A percentile compares a stretch with the other conserved stretches of the same genome.
Evolutionary conservation across 2,329 filamentous ascomycete species (phyloP).

Genomic region (Cladophialophora exuberans): DNA sequence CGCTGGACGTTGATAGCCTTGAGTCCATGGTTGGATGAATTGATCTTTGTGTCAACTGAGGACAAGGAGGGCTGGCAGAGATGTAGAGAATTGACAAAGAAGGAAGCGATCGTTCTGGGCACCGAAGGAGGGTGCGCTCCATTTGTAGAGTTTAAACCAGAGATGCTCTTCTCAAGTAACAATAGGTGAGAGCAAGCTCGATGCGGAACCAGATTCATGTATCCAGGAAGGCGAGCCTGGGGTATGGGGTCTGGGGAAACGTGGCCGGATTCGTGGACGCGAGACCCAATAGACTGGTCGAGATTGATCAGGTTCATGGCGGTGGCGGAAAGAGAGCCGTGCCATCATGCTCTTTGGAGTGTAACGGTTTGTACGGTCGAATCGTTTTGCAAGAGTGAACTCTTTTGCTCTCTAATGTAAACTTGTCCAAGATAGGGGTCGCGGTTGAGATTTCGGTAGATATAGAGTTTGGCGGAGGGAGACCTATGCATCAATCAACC

Average conservation of each 20-base stretch:
- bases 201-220: background rate
- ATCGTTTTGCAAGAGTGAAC: background rate
- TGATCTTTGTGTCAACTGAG: background rate
- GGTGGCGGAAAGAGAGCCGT: slow-evolving; percentile 14
- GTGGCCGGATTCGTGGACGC: background rate
- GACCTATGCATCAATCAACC: no score
- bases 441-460: background rate
- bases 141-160: background rate
- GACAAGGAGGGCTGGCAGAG: background rate
- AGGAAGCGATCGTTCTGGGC: background rate
- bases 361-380: background rate
- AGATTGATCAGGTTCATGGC: background rate
- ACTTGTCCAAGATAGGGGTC: background rate
- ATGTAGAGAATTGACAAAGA: background rate
- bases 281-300: background rate
- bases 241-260: background rate
- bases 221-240: background rate
- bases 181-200: background rate
- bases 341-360: background rate
- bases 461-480: background rate
- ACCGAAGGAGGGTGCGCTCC: background rate
- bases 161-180: background rate
- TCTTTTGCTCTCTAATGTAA: background rate
- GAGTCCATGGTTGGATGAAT: slow-evolving; percentile 4
- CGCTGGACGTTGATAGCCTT: background rate